Evolutionary conservation across 176 grass and related monocot species (phyloP), one percentile per base, ranked within the genome.

Genomic region (maize (Zea mays)): DNA sequence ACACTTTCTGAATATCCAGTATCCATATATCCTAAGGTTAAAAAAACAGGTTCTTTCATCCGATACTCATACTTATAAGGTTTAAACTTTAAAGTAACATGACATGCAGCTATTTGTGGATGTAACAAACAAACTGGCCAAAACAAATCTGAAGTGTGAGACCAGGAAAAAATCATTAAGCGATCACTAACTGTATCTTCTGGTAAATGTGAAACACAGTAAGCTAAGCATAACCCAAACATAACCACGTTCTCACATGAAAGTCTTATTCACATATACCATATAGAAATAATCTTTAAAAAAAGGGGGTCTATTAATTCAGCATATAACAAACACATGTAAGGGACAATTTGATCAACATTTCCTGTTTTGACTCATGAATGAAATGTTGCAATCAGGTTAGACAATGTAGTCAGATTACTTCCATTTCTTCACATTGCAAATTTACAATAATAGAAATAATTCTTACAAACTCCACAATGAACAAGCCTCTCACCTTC

Each of bases 401-500:
- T 10, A 84, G 34, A 80, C 40, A 42, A 81, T 55, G 19, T 15
- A 55, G 55, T 67, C 19, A 40, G 3, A 45, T 46, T 84, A 84
- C 42, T 33, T 40, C 15, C 42, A 38, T 43, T 40, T 55, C 5
- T 74, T 58, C 48, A 58, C 39, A 56, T 76, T 15, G 36, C 17
- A 27, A 27, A 27, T 27, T 27, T 27, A 27, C 27, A 88, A 56
- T 47, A 79, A 65, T 6, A 71, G 42, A 85, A 81, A 59, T 13
- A 82, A 71, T 79, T 79, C 51, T 19, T 70, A 66, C 47, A 60
- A 47, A 81, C 6, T 79, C 49, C 35, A 82, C 8, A 37, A 52
- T 39, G 50, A 72, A 84, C 43, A 75, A 71, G 20, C 52, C 70
- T 79, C 72, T 90, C 16, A 92, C 93, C 93, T 97, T 97, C 64